Conservation (phyloP, 2,329 filamentous ascomycete genomes). For the Cladosporium phlei region DNA sequence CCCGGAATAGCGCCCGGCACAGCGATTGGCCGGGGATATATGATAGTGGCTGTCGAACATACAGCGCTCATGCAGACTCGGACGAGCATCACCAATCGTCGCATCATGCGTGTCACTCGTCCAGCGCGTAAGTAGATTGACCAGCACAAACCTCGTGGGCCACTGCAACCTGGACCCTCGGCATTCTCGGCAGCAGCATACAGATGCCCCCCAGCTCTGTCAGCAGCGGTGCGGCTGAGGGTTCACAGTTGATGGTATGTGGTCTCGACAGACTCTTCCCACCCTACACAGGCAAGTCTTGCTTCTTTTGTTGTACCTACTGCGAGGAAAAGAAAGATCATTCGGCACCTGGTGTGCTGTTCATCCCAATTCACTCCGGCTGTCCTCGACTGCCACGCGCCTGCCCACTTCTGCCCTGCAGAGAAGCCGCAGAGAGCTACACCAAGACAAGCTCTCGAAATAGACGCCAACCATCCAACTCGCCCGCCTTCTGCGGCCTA, state of each 20-base stretch:
- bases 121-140: constrained; percentile 12
- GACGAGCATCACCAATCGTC: constrained; percentile 4
- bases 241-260: background rate
- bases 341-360: background rate
- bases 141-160: constrained; percentile 4
- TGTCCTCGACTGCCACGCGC: background rate
- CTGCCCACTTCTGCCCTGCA: background rate
- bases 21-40: background rate
- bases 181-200: constrained; percentile 7
- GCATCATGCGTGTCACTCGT: constrained; percentile 8
- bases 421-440: constrained; percentile 5
- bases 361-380: background rate
- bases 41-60: background rate
- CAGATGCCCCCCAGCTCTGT: constrained; percentile 1
- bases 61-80: background rate
- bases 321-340: background rate
- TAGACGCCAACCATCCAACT: constrained; percentile 9
- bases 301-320: background rate
- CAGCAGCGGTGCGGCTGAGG: constrained; percentile 9
- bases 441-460: constrained; percentile 5
- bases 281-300: constrained; percentile 8
- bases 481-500: constrained; percentile 8
- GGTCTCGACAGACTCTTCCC: constrained; percentile 1
- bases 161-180: constrained; percentile 12
- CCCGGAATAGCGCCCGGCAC: background rate